phyloP scores from a whole-genome alignment of 306 rosid species.

The Citrullus colocynthis region DNA sequence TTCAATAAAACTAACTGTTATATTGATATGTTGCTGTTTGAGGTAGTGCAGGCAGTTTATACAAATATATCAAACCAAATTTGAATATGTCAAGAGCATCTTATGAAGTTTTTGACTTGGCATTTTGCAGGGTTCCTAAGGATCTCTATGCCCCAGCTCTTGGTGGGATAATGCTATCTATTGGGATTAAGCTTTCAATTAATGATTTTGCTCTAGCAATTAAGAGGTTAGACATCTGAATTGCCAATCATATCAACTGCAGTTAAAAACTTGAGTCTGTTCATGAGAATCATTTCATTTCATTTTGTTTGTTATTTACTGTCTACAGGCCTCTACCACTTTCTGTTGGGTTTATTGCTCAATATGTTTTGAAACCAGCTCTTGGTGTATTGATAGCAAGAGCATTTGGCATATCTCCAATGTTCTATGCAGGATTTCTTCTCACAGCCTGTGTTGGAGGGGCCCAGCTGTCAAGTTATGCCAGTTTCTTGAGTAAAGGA shows the following conservation, averaged over 20 bases:
- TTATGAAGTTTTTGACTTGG: background rate
- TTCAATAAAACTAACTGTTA: background rate
- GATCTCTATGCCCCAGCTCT: conserved; percentile 94
- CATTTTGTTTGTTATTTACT: conserved; percentile 16
- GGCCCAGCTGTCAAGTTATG: conserved; percentile 91
- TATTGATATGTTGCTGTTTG: background rate
- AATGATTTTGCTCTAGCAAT: conserved; percentile 89
- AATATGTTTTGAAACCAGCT: conserved; percentile 71
- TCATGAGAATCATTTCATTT: conserved; percentile 22
- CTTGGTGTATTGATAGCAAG: conserved; percentile 71
- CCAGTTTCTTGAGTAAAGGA: conserved; percentile 88
- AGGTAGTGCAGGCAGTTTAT: background rate
- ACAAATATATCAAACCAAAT: background rate
- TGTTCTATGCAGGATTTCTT: conserved; percentile 82
- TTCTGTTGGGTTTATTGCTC: conserved; percentile 62
- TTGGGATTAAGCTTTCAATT: conserved; percentile 75
- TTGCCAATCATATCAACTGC: conserved; percentile 5
- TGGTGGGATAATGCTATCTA: conserved; percentile 98
- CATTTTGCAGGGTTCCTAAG: conserved; percentile 76
- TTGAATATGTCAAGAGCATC: background rate
- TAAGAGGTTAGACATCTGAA: conserved; percentile 33
- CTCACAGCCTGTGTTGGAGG: conserved; percentile 90
- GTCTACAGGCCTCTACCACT: conserved; percentile 79
- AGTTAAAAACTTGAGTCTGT: conserved; percentile 14
- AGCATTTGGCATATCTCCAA: conserved; percentile 52